Base-by-base conservation (phyloP, 352 stramenopile genomes). In the Globisporangium polare region DNA sequence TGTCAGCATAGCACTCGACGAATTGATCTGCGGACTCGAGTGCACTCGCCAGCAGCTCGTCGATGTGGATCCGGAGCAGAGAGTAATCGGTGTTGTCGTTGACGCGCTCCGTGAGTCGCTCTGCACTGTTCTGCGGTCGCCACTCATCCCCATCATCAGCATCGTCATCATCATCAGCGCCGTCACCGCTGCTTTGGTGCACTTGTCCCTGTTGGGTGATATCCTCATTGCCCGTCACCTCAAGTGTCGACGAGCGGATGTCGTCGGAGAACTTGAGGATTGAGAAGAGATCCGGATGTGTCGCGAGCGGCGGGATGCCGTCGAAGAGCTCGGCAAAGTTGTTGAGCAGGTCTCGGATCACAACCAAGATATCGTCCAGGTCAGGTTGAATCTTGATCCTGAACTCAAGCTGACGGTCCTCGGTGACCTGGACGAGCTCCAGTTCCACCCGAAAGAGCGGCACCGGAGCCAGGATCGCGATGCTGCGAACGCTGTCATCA, bases 241-340 rank as follows among this genome's bases (percentile, higher is more conserved):
- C 45, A n/a, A 82, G 63, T 0, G 52, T 55, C 0, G 49, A 62
- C 6, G 78, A 70, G 33, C 69, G 73, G n/a, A 83, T 78, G 31
- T 88, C 67, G 17, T 77, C 59, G 0, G 74, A 69, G 63, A 90
- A 90, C 4, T 66, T 66, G 24, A 90, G 55, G 13, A 87, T 65
- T 2, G 75, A 67, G 1, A 60, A 65, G 31, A 90, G 66, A 5
- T 83, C 77, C 0, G 70, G 67, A 29, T 75, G 75, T 0, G 68
- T 59, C 0, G 77, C 49, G 4, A 88, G 47, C 0, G 78, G 60
- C 2, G 72, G 65, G n/a, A 90, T 71, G 0, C 62, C 45, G 3
- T 67, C 69, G 27, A 87, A 88, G 2, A 64, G 24, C 33, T 82
- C 69, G 0, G 76, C 71, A 24, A 86, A 79, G 7, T 60, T 66